Evolutionary conservation across 768 basidiomycete genomes (phyloP).

Genomic region (Butyriboletus loyo): DNA sequence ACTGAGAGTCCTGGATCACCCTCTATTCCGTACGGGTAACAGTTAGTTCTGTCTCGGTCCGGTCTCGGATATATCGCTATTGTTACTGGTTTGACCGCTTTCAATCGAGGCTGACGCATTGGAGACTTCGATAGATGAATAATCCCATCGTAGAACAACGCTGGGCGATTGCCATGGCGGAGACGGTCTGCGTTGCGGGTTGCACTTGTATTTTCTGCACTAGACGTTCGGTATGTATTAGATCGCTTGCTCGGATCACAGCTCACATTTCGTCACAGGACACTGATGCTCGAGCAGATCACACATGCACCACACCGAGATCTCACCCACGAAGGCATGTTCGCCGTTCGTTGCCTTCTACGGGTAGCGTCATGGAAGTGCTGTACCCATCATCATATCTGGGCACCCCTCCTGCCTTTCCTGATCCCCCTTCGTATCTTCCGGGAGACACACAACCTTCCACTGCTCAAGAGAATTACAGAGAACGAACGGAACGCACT

Average conservation of each 20-base stretch:
- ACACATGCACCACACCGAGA: background rate
- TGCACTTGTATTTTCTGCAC: constrained; percentile 12
- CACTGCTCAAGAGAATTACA: background rate
- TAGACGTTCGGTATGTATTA: constrained; percentile 1
- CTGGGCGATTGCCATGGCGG: constrained; percentile 14
- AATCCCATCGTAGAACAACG: constrained; percentile 3
- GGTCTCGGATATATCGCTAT: background rate
- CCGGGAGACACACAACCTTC: background rate
- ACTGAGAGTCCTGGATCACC: background rate
- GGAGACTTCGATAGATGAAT: background rate
- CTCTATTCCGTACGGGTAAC: background rate
- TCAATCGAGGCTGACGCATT: background rate
- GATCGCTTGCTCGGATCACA: background rate
- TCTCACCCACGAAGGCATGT: constrained; percentile 3
- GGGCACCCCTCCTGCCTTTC: constrained; percentile 6
- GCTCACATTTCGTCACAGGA: constrained; percentile 15
- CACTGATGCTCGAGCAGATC: background rate
- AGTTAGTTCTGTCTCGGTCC: constrained; percentile 3
- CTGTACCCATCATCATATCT: constrained; percentile 21
- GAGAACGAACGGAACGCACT: background rate
- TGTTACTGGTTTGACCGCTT: background rate
- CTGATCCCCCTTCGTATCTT: constrained; percentile 21
- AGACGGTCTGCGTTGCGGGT: constrained; percentile 1
- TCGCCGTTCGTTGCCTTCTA: constrained; percentile 16
- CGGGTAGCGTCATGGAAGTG: constrained; percentile 23